Percentiles rank a stretch among this genome's conserved stretches.
These are phyloP conservation scores for Saccharomyces pastorianus DNA, from an alignment of 1,139 yeast species.

Conservation along the genomic window DNA sequence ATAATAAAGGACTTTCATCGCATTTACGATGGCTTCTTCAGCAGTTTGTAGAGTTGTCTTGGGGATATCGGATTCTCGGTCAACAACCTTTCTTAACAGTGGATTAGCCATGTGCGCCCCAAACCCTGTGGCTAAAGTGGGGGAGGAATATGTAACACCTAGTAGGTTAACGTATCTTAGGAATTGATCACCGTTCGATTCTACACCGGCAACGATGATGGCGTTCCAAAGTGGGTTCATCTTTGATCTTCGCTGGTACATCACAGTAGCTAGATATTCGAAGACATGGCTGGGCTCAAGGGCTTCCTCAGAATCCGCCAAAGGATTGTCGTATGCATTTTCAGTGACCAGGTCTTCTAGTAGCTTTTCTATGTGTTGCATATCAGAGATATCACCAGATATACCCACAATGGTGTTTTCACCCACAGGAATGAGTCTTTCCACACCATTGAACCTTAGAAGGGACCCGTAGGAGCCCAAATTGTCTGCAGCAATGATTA, in stretches of 20 bases:
- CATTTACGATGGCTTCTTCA: slow-evolving; percentile 61
- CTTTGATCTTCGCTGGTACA: slow-evolving; percentile 82
- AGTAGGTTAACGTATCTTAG: slow-evolving; percentile 81
- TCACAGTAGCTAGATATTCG: slow-evolving; percentile 74
- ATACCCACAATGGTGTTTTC: slow-evolving; percentile 81
- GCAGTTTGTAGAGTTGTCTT: slow-evolving; percentile 71
- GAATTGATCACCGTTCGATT: slow-evolving; percentile 56
- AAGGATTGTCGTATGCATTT: slow-evolving; percentile 61
- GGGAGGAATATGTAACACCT: slow-evolving; percentile 85
- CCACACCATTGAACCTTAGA: slow-evolving; percentile 76
- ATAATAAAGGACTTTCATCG: slow-evolving; percentile 91
- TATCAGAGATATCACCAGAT: slow-evolving; percentile 91
- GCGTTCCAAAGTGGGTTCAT: slow-evolving; percentile 98
- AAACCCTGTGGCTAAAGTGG: slow-evolving; percentile 91
- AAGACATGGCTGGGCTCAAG: slow-evolving; percentile 82
- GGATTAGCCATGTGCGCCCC: slow-evolving; percentile 95
- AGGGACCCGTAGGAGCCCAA: slow-evolving; percentile 91
- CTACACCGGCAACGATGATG: slow-evolving; percentile 80
- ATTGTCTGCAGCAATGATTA: slow-evolving; percentile 90
- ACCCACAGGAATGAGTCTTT: slow-evolving; percentile 79
- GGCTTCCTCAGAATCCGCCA: slow-evolving; percentile 51
- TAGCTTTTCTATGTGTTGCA: slow-evolving; percentile 70
- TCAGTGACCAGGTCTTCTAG: slow-evolving; percentile 73
- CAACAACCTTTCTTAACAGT: slow-evolving; percentile 74
- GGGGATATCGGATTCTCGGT: slow-evolving; percentile 61